phyloP scores from a whole-genome alignment of 352 stramenopile genomes.

The Globisporangium paroecandrum region DNA sequence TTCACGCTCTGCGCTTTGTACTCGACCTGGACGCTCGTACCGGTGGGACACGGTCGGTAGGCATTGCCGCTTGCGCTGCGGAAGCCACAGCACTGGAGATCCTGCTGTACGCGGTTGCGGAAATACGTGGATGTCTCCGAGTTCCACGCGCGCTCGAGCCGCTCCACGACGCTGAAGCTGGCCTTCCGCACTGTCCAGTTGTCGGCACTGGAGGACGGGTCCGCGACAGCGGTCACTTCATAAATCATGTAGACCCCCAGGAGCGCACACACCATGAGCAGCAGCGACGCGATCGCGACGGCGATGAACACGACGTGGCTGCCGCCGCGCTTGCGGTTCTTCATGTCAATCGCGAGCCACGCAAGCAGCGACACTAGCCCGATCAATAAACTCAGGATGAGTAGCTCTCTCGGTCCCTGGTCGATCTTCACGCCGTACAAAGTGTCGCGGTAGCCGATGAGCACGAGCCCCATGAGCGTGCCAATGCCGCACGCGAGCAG shows the following conservation, averaged over 20 bases:
- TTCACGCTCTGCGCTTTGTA: constrained; percentile 64
- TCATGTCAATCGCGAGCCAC: constrained; percentile 54
- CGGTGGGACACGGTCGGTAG: constrained; percentile 48
- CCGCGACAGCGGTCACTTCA: constrained; percentile 45
- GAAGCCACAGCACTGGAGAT: constrained; percentile 75
- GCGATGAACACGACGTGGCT: constrained; percentile 32
- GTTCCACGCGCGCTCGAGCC: constrained; percentile 48
- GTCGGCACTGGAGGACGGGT: constrained; percentile 28
- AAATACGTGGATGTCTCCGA: constrained; percentile 36
- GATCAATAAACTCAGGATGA: constrained; percentile 34
- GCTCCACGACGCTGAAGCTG: constrained; percentile 54
- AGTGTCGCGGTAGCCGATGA: constrained; percentile 42
- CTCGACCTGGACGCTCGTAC: constrained; percentile 40
- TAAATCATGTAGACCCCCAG: constrained; percentile 61
- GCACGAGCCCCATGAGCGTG: constrained; percentile 51
- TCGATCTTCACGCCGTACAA: constrained; percentile 56
- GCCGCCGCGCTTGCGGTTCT: constrained; percentile 29
- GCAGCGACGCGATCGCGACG: constrained; percentile 34
- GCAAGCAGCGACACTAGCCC: constrained; percentile 36
- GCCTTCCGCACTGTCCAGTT: constrained; percentile 79
- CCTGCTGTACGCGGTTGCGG: constrained; percentile 50
- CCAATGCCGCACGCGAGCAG: constrained; percentile 41
- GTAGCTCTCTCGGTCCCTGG: constrained; percentile 36
- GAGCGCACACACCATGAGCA: constrained; percentile 38
- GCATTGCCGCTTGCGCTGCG: constrained; percentile 35